These are phyloP conservation scores for Aspergillus glaucus DNA, from an alignment of 2,329 filamentous ascomycete genomes.

Conservation along the genomic window DNA sequence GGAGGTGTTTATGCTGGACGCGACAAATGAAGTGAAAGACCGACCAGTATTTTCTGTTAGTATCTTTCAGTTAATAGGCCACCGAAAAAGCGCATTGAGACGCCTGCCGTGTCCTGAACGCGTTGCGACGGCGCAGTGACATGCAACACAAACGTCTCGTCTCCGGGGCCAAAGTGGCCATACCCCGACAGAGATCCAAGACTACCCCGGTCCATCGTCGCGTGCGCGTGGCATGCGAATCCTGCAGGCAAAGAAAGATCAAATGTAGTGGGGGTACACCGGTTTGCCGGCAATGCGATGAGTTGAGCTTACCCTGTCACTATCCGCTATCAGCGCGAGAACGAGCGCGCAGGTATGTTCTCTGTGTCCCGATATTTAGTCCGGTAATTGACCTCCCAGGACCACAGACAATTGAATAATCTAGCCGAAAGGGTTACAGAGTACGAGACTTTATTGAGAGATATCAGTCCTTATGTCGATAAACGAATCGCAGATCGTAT, in stretches of 20 bases:
- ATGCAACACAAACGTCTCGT: slow-evolving; percentile 4
- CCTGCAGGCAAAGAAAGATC: slow-evolving; percentile 36
- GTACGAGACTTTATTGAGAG: slow-evolving; percentile 35
- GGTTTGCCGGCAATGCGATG: slow-evolving; percentile 34
- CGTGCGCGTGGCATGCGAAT: slow-evolving; percentile 34
- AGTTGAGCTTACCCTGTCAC: slow-evolving; percentile 30
- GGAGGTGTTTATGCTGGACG: no score
- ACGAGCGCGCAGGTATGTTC: slow-evolving; percentile 28
- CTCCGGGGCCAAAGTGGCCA: slow-evolving; percentile 23
- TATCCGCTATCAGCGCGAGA: slow-evolving; percentile 37
- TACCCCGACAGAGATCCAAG: slow-evolving; percentile 21
- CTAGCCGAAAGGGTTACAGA: slow-evolving; percentile 27
- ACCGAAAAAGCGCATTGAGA: no score
- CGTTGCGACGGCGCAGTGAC: no score
- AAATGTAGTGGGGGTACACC: slow-evolving; percentile 40
- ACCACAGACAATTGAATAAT: slow-evolving; percentile 28
- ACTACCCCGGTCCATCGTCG: slow-evolving; percentile 15
- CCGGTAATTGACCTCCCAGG: background rate
- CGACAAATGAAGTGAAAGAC: no score
- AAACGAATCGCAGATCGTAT: slow-evolving; percentile 30
- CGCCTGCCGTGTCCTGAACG: no score
- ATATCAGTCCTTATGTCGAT: slow-evolving; percentile 29
- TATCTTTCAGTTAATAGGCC: no score
- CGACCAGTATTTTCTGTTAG: no score
- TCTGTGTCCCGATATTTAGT: slow-evolving; percentile 5